Evolutionary conservation across 768 basidiomycete genomes (phyloP), one percentile per base, ranked within the genome.

Genomic region (Pulveroboletus sp.): DNA sequence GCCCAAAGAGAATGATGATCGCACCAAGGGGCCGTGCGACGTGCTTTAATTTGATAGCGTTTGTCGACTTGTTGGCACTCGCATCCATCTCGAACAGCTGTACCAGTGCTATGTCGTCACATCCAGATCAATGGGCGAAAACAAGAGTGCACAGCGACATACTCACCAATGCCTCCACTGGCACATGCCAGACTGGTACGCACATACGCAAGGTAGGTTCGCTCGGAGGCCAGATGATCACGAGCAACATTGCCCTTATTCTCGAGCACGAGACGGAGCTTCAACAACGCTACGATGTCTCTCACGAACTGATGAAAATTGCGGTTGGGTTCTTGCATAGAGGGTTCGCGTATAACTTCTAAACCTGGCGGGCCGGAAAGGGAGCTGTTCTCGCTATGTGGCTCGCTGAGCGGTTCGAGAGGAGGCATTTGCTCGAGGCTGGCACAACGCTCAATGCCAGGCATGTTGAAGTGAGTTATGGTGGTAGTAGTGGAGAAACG

Each of bases 231-330:
- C 1, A 84, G 69, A 56, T 85, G 82, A 55, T 85, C 82, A 11
- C 82, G 73, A 8, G 82, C 82, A 2, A 81, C 80, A 52, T 77
- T 82, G 11, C 82, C 82, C 20, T 74, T 73, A 59, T 84, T 84
- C 58, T 81, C 74, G 27, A 84, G 66, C 2, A 68, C 62, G 47
- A 75, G 57, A n/a, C 60, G 54, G 58, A 67, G 58, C 33, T 43
- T 59, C 5, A 56, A 31, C 6, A 56, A 49, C 8, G 47, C 38
- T 0, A 42, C 44, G n/a, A 49, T 3, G 13, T 43, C 27, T 39
- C 21, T 45, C 27, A 57, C 35, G 19, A 48, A 10, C 17, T 47
- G 37, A 1, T 43, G 23, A 4, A 50, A 29, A 4, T 42, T 17
- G 13, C 6, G 40, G 6, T 49, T 17, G 10, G 16, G 24, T 39